Evolutionary conservation across 2,329 filamentous ascomycete species (phyloP).

Genomic region (Grosmannia serpens): DNA sequence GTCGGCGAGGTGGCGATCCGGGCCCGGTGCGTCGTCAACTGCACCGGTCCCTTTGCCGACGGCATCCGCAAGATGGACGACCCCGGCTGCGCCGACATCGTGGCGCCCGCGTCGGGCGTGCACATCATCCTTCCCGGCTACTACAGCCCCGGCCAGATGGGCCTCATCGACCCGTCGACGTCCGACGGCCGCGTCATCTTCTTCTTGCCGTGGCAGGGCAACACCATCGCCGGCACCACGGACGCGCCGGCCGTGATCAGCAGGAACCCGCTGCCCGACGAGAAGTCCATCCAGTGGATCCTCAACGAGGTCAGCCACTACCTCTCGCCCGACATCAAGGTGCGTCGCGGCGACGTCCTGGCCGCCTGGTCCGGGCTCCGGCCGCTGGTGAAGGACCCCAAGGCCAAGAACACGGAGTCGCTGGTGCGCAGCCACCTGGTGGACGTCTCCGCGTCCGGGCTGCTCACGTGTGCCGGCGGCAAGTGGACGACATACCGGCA

Average conservation of each 20-base stretch:
- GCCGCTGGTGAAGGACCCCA: constrained; percentile 68
- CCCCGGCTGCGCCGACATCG: constrained; percentile 54
- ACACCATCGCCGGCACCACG: constrained; percentile 75
- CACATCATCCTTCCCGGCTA: constrained; percentile 73
- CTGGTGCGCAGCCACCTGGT: constrained; percentile 75
- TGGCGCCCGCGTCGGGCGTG: constrained; percentile 71
- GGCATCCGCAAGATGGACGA: constrained; percentile 74
- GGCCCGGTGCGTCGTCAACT: constrained; percentile 74
- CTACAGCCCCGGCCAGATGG: constrained; percentile 70
- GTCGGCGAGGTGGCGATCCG: constrained; percentile 54
- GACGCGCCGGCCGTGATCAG: constrained; percentile 61
- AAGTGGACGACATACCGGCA: constrained; percentile 87
- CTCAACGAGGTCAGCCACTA: constrained; percentile 68
- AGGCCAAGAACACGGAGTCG: constrained; percentile 71
- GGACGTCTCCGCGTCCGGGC: constrained; percentile 60
- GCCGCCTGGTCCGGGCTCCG: constrained; percentile 71
- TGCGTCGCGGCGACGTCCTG: constrained; percentile 64
- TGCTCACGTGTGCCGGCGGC: constrained; percentile 70
- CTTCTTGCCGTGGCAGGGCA: constrained; percentile 78
- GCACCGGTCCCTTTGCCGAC: constrained; percentile 73
- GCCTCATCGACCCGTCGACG: constrained; percentile 68
- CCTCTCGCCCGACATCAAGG: constrained; percentile 61
- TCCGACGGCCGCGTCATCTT: constrained; percentile 83
- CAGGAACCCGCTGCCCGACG: constrained; percentile 57
- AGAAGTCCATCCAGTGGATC: constrained; percentile 75